Percentiles rank a stretch among this genome's conserved stretches.
Conservation (phyloP, 2,329 filamentous ascomycete species). For the Parascedosporium putredinis region DNA sequence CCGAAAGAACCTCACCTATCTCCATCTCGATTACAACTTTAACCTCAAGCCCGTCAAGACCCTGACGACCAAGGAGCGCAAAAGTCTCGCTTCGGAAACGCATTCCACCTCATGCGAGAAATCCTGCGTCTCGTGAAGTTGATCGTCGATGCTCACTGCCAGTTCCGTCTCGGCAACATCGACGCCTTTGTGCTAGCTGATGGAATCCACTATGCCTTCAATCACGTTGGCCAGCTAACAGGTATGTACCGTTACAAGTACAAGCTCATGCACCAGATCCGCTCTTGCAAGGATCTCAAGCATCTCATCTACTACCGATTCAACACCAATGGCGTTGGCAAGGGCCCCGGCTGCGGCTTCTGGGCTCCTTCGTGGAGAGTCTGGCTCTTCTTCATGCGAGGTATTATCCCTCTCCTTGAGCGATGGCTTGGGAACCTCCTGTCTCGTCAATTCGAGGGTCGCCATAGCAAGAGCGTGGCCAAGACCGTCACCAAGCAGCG, state of each 20-base stretch:
- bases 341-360: conserved; percentile 95
- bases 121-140: conserved; percentile 92
- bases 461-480: conserved; percentile 96
- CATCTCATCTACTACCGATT: conserved; percentile 99
- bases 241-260: conserved; percentile 99
- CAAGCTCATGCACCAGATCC: conserved; percentile 99
- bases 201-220: conserved; percentile 98
- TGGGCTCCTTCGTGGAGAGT: conserved; percentile 98
- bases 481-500: conserved; percentile 99
- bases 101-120: conserved; percentile 97
- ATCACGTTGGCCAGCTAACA: conserved; percentile 94
- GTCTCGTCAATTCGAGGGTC: conserved; percentile 94
- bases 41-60: conserved; percentile 99
- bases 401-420: conserved; percentile 92
- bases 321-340: conserved; percentile 92
- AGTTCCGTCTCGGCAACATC: conserved; percentile 94
- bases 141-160: conserved; percentile 96
- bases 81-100: conserved; percentile 99
- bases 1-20: conserved; percentile 94
- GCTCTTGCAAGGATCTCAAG: conserved; percentile 97
- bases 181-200: conserved; percentile 98
- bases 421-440: conserved; percentile 95
- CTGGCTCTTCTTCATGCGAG: conserved; percentile 98
- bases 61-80: conserved; percentile 94
- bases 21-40: conserved; percentile 99